Conservation (phyloP, 257 asterid genomes). For the Rehmannia glutinosa region DNA sequence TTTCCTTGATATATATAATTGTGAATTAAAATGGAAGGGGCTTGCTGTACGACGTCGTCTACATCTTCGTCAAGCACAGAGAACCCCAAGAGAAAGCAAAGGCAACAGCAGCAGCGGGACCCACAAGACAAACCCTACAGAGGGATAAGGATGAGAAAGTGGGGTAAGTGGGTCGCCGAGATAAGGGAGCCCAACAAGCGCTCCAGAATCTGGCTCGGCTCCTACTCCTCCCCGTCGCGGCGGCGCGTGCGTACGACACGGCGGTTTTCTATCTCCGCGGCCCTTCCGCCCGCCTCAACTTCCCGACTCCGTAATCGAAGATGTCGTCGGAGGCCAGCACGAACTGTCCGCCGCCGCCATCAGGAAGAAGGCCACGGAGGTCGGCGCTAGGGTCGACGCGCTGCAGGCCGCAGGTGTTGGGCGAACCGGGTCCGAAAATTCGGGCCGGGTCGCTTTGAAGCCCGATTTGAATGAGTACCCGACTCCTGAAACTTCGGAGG, state of each 20-base stretch:
- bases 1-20: too few species aligned
- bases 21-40: slow-evolving; percentile 29
- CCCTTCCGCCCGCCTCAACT: slow-evolving; percentile 78
- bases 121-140: slow-evolving; percentile 61
- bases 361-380: slow-evolving; percentile 75
- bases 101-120: slow-evolving; percentile 42
- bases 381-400: slow-evolving; percentile 91
- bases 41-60: slow-evolving; percentile 13
- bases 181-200: slow-evolving; percentile 84
- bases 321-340: slow-evolving; percentile 24
- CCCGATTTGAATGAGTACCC: slow-evolving; percentile 90
- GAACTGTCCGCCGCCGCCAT: slow-evolving; percentile 74
- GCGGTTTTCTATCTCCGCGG: slow-evolving; percentile 80
- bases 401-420: slow-evolving; percentile 25
- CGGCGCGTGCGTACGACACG: slow-evolving; percentile 91
- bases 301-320: slow-evolving; percentile 56
- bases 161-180: slow-evolving; percentile 99
- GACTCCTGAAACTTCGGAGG: slow-evolving; percentile 62
- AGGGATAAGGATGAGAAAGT: slow-evolving; percentile 91
- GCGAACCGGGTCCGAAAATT: not conserved
- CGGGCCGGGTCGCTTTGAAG: slow-evolving; percentile 35
- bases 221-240: slow-evolving; percentile 86
- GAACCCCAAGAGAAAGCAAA: slow-evolving; percentile 44
- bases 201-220: slow-evolving; percentile 87
- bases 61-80: slow-evolving; percentile 29